phyloP scores from a whole-genome alignment of 768 basidiomycete species.

The Tylopilus sp. region DNA sequence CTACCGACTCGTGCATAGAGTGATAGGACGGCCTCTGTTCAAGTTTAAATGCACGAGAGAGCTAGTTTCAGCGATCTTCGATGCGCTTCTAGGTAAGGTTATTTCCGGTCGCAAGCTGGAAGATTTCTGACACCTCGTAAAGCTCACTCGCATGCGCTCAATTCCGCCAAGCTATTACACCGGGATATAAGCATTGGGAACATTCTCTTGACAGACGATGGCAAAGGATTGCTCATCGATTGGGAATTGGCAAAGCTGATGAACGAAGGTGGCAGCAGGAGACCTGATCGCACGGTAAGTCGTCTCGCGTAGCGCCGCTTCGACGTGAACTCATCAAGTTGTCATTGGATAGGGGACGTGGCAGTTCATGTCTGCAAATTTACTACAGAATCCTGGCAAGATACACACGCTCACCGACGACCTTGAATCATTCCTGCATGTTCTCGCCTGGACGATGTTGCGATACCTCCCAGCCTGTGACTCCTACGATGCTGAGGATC shows the following conservation, averaged over 20 bases:
- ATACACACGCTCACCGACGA: constrained; percentile 28
- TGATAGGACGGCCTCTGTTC: not conserved
- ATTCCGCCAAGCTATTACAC: constrained; percentile 18
- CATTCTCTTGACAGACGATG: constrained; percentile 17
- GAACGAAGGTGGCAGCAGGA: not conserved
- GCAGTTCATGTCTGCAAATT: constrained; percentile 5
- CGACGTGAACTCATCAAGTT: not conserved
- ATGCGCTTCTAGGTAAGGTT: not conserved
- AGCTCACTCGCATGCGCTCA: constrained; percentile 24
- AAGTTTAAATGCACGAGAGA: not conserved
- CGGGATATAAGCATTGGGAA: constrained; percentile 29
- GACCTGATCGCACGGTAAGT: not conserved
- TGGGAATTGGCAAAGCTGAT: constrained; percentile 20
- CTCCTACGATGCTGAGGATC: not conserved
- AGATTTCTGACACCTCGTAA: not conserved
- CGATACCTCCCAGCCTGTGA: not conserved
- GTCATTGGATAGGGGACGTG: not conserved
- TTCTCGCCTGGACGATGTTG: not conserved
- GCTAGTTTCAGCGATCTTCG: not conserved
- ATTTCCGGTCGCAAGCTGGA: no score
- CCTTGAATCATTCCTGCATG: constrained; percentile 30
- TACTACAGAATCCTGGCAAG: constrained; percentile 18
- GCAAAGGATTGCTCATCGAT: constrained; percentile 21
- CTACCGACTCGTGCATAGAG: not conserved
- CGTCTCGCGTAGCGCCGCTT: no score